These are phyloP conservation scores for Echria macrotheca DNA, from an alignment of 495 filamentous ascomycete species.

Conservation along the genomic window DNA sequence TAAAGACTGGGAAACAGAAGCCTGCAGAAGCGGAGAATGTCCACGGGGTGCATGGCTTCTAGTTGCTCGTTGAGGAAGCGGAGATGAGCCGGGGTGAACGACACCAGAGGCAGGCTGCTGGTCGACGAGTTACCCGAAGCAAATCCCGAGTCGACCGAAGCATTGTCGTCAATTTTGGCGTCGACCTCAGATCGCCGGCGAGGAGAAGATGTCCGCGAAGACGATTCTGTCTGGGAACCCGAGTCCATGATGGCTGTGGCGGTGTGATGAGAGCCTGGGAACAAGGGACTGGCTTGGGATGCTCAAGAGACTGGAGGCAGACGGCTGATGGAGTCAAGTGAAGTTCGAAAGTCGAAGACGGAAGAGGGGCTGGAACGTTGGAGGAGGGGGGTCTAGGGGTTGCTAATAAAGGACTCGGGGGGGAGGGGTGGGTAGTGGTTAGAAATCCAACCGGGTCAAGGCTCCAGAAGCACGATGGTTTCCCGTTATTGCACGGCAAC, in stretches of 20 bases:
- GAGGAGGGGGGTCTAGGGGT: conserved; percentile 14
- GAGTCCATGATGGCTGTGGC: conserved; percentile 25
- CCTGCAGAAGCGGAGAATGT: conserved; percentile 88
- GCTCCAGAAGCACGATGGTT: conserved; percentile 12
- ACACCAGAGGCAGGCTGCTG: conserved; percentile 44
- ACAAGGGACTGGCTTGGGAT: neutral
- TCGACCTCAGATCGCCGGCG: conserved; percentile 19
- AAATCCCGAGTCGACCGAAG: conserved; percentile 79
- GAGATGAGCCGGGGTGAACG: conserved; percentile 84
- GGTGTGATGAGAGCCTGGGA: neutral
- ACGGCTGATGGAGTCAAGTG: neutral
- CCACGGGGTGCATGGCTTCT: conserved; percentile 67
- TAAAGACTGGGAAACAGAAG: conserved; percentile 84
- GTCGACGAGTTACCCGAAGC: conserved; percentile 63
- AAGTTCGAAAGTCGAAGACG: neutral
- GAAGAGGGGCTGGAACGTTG: neutral
- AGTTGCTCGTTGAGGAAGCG: conserved; percentile 85
- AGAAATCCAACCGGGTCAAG: conserved; percentile 8
- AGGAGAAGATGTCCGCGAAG: conserved; percentile 31
- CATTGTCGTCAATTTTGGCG: conserved; percentile 28
- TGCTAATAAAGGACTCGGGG: conserved; percentile 20
- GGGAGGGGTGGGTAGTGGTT: conserved; percentile 10
- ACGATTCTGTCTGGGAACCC: conserved; percentile 19
- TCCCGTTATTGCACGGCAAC: conserved; percentile 6
- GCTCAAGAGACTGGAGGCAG: neutral